phyloP scores from a whole-genome alignment of 768 basidiomycete genomes.

The Calocybe cyanea region DNA sequence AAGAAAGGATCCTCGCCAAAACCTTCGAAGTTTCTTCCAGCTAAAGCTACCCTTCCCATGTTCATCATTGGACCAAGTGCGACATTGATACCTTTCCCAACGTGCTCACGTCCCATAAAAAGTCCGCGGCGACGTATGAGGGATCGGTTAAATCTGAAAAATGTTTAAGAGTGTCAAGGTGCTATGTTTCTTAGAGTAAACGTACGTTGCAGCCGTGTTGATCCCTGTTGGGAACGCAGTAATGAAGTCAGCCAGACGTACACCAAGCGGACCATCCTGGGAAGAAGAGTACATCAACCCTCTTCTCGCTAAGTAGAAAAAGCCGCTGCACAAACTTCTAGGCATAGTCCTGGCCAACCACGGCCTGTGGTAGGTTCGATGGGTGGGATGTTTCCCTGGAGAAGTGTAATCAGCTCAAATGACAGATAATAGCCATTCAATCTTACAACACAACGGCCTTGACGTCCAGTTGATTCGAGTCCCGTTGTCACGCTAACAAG shows the following conservation, averaged over 20 bases:
- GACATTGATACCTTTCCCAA: slow-evolving; percentile 71
- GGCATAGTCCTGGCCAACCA: slow-evolving; percentile 49
- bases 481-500: slow-evolving; percentile 48
- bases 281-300: background rate
- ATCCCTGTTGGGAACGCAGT: slow-evolving; percentile 65
- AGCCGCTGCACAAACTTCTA: slow-evolving; percentile 32
- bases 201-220: slow-evolving; percentile 62
- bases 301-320: slow-evolving; percentile 18
- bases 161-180: background rate
- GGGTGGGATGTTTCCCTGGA: slow-evolving; percentile 39
- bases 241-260: slow-evolving; percentile 55
- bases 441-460: slow-evolving; percentile 43
- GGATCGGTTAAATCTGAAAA: slow-evolving; percentile 33
- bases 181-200: background rate
- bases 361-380: slow-evolving; percentile 20
- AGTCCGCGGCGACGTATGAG: slow-evolving; percentile 63
- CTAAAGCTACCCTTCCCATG: slow-evolving; percentile 54
- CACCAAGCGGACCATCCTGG: slow-evolving; percentile 51
- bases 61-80: slow-evolving; percentile 71
- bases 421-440: background rate
- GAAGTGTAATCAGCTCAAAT: background rate
- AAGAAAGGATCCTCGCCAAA: slow-evolving; percentile 79
- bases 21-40: slow-evolving; percentile 82
- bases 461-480: slow-evolving; percentile 31
- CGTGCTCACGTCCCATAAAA: slow-evolving; percentile 72